Evolutionary conservation across 2,329 filamentous ascomycete genomes (phyloP).

Genomic region (Scorias spongiosa): DNA sequence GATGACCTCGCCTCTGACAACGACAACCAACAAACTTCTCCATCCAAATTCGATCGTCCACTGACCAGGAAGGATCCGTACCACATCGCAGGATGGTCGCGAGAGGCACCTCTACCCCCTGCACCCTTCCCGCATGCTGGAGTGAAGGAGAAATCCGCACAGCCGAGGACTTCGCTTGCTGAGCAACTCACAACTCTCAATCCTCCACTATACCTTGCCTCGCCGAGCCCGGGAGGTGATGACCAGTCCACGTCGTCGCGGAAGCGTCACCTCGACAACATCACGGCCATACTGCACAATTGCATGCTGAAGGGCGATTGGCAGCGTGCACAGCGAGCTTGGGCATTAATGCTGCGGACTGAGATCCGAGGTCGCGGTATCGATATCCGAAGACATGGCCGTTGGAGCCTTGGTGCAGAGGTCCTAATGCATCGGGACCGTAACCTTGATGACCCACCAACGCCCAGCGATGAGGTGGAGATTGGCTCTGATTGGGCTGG

Average conservation of each 20-base stretch:
- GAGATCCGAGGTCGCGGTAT: slow-evolving; percentile 41
- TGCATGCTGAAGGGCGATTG: slow-evolving; percentile 59
- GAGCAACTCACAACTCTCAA: slow-evolving; percentile 27
- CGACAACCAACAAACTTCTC: not conserved
- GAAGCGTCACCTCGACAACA: slow-evolving; percentile 45
- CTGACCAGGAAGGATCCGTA: slow-evolving; percentile 19
- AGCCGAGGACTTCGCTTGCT: slow-evolving; percentile 15
- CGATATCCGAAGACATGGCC: slow-evolving; percentile 52
- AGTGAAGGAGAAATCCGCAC: slow-evolving; percentile 6
- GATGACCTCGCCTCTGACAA: slow-evolving; percentile 3
- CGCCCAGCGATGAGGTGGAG: slow-evolving; percentile 1
- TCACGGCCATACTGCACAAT: slow-evolving; percentile 56
- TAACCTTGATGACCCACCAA: not conserved
- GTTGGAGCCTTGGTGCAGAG: slow-evolving; percentile 78
- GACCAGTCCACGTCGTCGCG: slow-evolving; percentile 21
- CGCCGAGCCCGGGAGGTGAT: slow-evolving; percentile 6
- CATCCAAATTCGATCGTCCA: slow-evolving; percentile 4
- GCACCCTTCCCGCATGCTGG: slow-evolving; percentile 31
- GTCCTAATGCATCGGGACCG: slow-evolving; percentile 43
- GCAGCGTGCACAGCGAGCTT: slow-evolving; percentile 55
- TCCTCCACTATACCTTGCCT: slow-evolving; percentile 23
- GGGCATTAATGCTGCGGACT: slow-evolving; percentile 55
- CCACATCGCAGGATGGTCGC: slow-evolving; percentile 26
- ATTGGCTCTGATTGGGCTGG: not conserved
- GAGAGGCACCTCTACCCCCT: slow-evolving; percentile 24